A percentile compares a stretch with the other conserved stretches of the same genome.
Conservation (phyloP, 2,329 filamentous ascomycete species). For the Microsporum ferrugineum region DNA sequence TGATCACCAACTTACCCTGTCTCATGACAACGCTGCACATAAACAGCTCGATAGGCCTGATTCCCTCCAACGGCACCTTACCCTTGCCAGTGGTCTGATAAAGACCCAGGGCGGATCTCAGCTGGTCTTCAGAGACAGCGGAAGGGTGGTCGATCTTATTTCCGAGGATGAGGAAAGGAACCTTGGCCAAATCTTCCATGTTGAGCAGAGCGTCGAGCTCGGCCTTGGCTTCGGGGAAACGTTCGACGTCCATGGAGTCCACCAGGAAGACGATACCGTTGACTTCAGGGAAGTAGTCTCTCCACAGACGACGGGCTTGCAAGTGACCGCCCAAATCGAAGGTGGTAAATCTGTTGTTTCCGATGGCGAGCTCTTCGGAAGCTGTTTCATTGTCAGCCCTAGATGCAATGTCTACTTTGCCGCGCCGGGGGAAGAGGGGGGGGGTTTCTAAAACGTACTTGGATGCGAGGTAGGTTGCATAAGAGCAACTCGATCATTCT, state of each 20-base stretch:
- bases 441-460: slow-evolving; percentile 45
- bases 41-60: slow-evolving; percentile 91
- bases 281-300: slow-evolving; percentile 94
- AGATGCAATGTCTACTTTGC: not conserved
- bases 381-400: slow-evolving; percentile 38
- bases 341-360: slow-evolving; percentile 87
- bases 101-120: slow-evolving; percentile 80
- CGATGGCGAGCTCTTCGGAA: slow-evolving; percentile 84
- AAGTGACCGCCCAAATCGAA: slow-evolving; percentile 90
- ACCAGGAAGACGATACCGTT: slow-evolving; percentile 96
- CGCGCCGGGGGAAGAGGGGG: not conserved
- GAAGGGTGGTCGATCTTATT: slow-evolving; percentile 99
- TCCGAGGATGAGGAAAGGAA: slow-evolving; percentile 88
- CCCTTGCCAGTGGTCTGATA: slow-evolving; percentile 97
- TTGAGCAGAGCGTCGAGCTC: slow-evolving; percentile 90
- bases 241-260: slow-evolving; percentile 93
- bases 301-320: slow-evolving; percentile 90
- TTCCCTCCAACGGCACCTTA: slow-evolving; percentile 83
- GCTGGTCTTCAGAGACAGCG: slow-evolving; percentile 88
- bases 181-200: slow-evolving; percentile 94
- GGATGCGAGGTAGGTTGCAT: slow-evolving; percentile 85
- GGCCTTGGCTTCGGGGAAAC: slow-evolving; percentile 85
- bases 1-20: slow-evolving; percentile 51
- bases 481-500: slow-evolving; percentile 89
- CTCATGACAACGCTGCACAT: slow-evolving; percentile 99